Evolutionary conservation across 2,329 filamentous ascomycete genomes (phyloP).

Genomic region (Fusarium tupiense): DNA sequence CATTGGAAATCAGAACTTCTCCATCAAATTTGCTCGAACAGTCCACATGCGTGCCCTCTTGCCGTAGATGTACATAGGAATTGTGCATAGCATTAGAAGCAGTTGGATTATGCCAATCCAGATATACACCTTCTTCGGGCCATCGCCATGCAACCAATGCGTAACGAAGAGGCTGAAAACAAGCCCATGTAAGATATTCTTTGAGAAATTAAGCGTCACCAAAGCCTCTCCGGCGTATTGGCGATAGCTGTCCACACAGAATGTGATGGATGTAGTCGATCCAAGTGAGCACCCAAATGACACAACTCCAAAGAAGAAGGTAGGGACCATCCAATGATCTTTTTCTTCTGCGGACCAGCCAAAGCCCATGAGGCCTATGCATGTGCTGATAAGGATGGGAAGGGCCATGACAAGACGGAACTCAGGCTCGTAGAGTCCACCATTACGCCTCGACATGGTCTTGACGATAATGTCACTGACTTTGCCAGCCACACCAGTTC

Average conservation of each 20-base stretch:
- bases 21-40: constrained; percentile 84
- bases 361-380: constrained; percentile 91
- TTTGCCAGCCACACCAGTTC: constrained; percentile 90
- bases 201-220: constrained; percentile 93
- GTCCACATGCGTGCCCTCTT: constrained; percentile 96
- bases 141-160: constrained; percentile 79
- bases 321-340: constrained; percentile 90
- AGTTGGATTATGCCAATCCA: constrained; percentile 89
- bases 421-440: constrained; percentile 95
- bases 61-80: constrained; percentile 95
- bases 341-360: constrained; percentile 86
- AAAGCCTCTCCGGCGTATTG: constrained; percentile 94
- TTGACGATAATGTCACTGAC: constrained; percentile 87
- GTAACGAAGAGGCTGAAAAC: constrained; percentile 91
- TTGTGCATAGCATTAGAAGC: constrained; percentile 74
- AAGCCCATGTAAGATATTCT: constrained; percentile 92
- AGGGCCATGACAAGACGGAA: constrained; percentile 89
- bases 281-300: constrained; percentile 93
- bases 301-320: constrained; percentile 89
- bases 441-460: constrained; percentile 83
- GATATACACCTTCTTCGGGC: constrained; percentile 81
- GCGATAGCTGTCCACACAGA: constrained; percentile 91
- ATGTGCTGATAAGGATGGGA: constrained; percentile 80
- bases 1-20: constrained; percentile 63
- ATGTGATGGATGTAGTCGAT: constrained; percentile 91